Conservation (phyloP, 371 early-diverging fungal species). For the Apophysomyces sp. region DNA sequence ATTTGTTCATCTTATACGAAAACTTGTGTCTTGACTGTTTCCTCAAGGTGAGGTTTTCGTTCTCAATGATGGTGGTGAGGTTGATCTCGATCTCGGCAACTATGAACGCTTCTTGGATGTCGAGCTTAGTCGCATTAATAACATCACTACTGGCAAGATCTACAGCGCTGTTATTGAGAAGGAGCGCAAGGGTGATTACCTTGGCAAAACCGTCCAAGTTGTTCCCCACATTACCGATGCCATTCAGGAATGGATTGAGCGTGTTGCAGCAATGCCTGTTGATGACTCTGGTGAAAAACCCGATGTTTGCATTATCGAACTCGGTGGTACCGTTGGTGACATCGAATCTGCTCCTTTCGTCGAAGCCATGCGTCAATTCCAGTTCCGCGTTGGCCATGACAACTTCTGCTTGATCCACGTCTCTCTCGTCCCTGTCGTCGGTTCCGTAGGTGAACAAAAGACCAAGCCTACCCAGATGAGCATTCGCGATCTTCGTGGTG, state of each 20-base stretch:
- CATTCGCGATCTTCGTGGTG: slow-evolving; percentile 92
- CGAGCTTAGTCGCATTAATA: slow-evolving; percentile 93
- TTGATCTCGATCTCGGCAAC: slow-evolving; percentile 99
- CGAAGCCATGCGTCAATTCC: slow-evolving; percentile 99
- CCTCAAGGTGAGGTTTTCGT: slow-evolving; percentile 96
- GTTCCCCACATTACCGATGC: slow-evolving; percentile 98
- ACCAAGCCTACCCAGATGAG: slow-evolving; percentile 99
- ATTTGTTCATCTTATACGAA: not conserved
- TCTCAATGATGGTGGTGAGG: slow-evolving; percentile 99
- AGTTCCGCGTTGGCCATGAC: slow-evolving; percentile 96
- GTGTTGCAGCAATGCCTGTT: slow-evolving; percentile 85
- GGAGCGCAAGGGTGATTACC: slow-evolving; percentile 92
- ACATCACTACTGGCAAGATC: slow-evolving; percentile 99
- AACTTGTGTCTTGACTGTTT: not conserved
- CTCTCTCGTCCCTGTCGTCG: slow-evolving; percentile 96
- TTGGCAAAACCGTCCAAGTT: slow-evolving; percentile 99
- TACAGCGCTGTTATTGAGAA: slow-evolving; percentile 95
- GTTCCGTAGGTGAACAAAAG: slow-evolving; percentile 98
- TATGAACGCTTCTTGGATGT: slow-evolving; percentile 99
- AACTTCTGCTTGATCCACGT: slow-evolving; percentile 98
- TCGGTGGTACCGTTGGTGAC: slow-evolving; percentile 99
- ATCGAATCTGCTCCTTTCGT: slow-evolving; percentile 98
- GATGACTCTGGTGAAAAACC: slow-evolving; percentile 86
- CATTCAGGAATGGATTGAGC: slow-evolving; percentile 97
- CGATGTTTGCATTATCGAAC: slow-evolving; percentile 98